Evolutionary conservation across 331 rosid genomes (phyloP).

Genomic region (Quercus tomentella): DNA sequence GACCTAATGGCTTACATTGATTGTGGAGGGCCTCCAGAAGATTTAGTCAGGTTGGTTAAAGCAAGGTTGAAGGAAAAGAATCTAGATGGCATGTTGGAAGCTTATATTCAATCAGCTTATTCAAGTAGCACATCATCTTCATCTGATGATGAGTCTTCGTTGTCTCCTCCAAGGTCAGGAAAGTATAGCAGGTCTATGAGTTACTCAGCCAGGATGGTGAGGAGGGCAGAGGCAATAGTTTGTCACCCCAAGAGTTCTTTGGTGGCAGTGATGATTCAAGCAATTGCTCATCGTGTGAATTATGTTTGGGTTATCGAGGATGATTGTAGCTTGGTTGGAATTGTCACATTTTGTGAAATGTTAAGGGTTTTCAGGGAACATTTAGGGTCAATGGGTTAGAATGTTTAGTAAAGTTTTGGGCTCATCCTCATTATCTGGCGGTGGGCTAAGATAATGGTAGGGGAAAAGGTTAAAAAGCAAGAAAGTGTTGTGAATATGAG

Average conservation of each 20-base stretch:
- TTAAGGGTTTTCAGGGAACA: slow-evolving; percentile 80
- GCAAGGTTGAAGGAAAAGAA: slow-evolving; percentile 64
- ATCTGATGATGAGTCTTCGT: slow-evolving; percentile 62
- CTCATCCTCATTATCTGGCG: background rate
- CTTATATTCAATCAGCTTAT: slow-evolving; percentile 25
- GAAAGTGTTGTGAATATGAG: slow-evolving; percentile 25
- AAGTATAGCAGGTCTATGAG: slow-evolving; percentile 64
- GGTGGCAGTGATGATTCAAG: slow-evolving; percentile 95
- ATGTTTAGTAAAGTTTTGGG: background rate
- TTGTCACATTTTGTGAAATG: slow-evolving; percentile 74
- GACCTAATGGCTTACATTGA: slow-evolving; percentile 97
- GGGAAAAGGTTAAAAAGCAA: background rate
- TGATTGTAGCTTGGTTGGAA: slow-evolving; percentile 82
- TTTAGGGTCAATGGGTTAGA: slow-evolving; percentile 27
- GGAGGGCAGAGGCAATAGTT: slow-evolving; percentile 83
- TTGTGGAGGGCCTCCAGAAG: slow-evolving; percentile 85
- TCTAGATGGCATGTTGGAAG: slow-evolving; percentile 55
- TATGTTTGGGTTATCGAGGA: slow-evolving; percentile 93
- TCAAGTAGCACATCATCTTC: slow-evolving; percentile 39
- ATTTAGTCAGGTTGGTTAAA: slow-evolving; percentile 58
- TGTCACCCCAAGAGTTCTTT: slow-evolving; percentile 89
- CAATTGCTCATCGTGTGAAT: slow-evolving; percentile 90
- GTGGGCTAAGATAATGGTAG: background rate
- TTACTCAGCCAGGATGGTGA: slow-evolving; percentile 79
- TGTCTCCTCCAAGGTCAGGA: slow-evolving; percentile 42